Percentiles rank a stretch among this genome's conserved stretches.
Evolutionary conservation across 2,329 filamentous ascomycete species (phyloP).

Genomic region (Pseudocercospora crystallina): DNA sequence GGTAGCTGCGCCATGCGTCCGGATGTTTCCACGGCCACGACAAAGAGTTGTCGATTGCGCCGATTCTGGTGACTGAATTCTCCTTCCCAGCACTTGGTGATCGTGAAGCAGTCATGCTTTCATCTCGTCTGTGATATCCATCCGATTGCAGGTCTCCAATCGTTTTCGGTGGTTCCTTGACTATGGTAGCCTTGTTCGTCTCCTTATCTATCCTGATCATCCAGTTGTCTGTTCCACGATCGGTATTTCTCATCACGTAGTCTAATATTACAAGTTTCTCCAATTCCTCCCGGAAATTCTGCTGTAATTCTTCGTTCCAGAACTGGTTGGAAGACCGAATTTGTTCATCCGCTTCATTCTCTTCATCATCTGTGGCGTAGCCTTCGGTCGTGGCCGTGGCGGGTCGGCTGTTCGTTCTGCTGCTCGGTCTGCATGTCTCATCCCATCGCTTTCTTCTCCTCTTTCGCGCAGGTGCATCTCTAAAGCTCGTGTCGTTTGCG

Average conservation of each 20-base stretch:
- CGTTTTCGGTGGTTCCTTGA: conserved; percentile 76
- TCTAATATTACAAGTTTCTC: conserved; percentile 97
- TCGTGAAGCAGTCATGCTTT: conserved; percentile 74
- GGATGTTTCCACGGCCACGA: conserved; percentile 99
- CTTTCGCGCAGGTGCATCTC: conserved; percentile 65
- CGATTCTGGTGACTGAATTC: conserved; percentile 68
- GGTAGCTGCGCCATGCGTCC: conserved; percentile 88
- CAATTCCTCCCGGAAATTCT: conserved; percentile 89
- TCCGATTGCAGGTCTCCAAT: conserved; percentile 35
- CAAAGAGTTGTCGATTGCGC: conserved; percentile 95
- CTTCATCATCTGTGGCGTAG: conserved; percentile 33
- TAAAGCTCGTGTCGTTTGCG: conserved; percentile 68
- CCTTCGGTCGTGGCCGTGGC: conserved; percentile 54
- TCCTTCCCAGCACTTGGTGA: conserved; percentile 30
- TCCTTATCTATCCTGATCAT: conserved; percentile 97
- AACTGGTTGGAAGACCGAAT: conserved; percentile 52
- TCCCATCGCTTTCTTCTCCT: conserved; percentile 71
- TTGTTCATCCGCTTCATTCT: conserved; percentile 11
- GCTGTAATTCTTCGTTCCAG: conserved; percentile 86
- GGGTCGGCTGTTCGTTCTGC: conserved; percentile 37
- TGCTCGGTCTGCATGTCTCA: conserved; percentile 73
- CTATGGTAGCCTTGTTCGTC: conserved; percentile 77
- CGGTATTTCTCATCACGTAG: conserved; percentile 99
- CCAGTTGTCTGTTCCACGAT: conserved; percentile 96
- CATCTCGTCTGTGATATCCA: conserved; percentile 54